Conservation (phyloP, 495 filamentous ascomycete species). For the Penicillium egyptiacum region DNA sequence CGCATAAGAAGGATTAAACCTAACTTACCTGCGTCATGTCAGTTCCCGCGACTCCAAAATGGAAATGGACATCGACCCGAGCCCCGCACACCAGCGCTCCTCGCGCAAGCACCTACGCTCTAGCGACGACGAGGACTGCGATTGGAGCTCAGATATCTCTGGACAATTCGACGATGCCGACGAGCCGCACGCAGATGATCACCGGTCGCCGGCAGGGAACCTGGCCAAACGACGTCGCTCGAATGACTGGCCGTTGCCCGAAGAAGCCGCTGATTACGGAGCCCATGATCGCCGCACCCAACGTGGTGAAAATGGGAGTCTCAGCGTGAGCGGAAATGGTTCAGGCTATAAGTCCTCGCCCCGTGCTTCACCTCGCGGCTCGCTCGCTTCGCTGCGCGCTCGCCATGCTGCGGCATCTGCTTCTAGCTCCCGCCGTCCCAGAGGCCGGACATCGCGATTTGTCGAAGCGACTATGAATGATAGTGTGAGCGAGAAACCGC, state of each 20-base stretch:
- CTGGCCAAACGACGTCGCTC: conserved; percentile 47
- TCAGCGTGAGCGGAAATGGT: conserved; percentile 2
- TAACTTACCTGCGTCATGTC: conserved; percentile 11
- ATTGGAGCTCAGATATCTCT: conserved; percentile 36
- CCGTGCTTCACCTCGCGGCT: conserved; percentile 28
- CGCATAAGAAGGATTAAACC: conserved; percentile 9
- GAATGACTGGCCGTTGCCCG: conserved; percentile 50
- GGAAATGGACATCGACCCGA: conserved; percentile 27
- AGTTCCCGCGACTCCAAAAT: conserved; percentile 7
- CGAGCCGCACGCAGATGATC: conserved; percentile 29
- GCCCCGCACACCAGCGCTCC: conserved; percentile 23
- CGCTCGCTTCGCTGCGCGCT: conserved; percentile 22
- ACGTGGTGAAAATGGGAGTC: conserved; percentile 11
- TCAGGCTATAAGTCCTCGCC: conserved; percentile 28
- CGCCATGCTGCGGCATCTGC: conserved; percentile 20
- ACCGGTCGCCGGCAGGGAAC: conserved; percentile 30
- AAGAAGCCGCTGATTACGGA: conserved; percentile 30
- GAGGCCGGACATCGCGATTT: conserved; percentile 59
- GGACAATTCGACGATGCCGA: conserved; percentile 48
- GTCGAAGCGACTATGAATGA: conserved; percentile 78
- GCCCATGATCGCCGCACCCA: conserved; percentile 16
- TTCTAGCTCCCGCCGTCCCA: conserved; percentile 20
- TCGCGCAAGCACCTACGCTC: conserved; percentile 38
- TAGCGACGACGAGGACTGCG: conserved; percentile 20
- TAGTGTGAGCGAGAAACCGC: conserved; percentile 66